Evolutionary conservation across 805 yeast species (phyloP), one percentile per base, ranked within the genome.

Genomic region (Cyberlindnera mrakii): DNA sequence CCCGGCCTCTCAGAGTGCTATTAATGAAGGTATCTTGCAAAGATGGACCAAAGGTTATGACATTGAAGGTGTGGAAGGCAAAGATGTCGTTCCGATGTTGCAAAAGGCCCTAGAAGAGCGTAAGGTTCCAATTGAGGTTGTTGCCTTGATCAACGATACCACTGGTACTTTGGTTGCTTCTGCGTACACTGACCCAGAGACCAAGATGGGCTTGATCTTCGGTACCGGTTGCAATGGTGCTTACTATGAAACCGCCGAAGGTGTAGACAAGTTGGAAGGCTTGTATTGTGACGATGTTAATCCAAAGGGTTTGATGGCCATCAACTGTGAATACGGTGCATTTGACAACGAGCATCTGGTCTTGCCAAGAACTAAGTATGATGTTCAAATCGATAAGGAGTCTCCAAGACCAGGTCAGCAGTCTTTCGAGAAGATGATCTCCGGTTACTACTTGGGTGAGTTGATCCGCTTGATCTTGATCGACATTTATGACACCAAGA

Each of bases 141-240:
- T 87, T 49, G 96, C 98, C 39, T 72, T 91, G 62, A 91, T 91
- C 66, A 91, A 90, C 68, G 99, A 91, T 66, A 91, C 99, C 52
- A 87, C 96, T 39, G 99, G 98, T 64, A 91, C 99, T 37, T 72
- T 91, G 58, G 95, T 91, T 49, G 98, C 98, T 30, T 89, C 97
- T 39, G 80, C 84, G 74, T 91, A 91, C 71, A 77, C 95, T 41
- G 96, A 91, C 62, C 78, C 91, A 31, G 80, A 78, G 55, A 82
- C 96, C 51, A 82, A 82, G 67, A 85, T 90, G 91, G 99, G 99
- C 46, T 78, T 88, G 60, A 91, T 91, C 57, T 91, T 89, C 63
- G 99, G 98, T 62, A 91, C 98, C 39, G 98, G 98, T 54, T 87
- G 91, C 68, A 91, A 91, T 65, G 97, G 97, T 64, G 96, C 96